Percentiles rank a stretch among this genome's conserved stretches.
phyloP scores from a whole-genome alignment of 2,329 filamentous ascomycete genomes.

The Sclerotinia sclerotiorum region DNA sequence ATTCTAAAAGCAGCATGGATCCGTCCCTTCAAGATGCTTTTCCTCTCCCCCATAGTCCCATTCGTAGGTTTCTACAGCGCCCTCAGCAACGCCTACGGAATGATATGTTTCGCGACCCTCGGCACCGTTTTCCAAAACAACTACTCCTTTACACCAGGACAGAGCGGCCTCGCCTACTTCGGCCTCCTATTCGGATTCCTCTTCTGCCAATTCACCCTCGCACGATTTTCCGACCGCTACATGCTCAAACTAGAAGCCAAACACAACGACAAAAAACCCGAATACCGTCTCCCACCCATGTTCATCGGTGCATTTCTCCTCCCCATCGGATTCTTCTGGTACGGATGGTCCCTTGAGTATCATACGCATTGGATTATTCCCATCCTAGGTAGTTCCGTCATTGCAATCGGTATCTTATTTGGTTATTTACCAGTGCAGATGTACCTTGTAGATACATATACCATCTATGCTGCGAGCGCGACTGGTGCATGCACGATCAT shows the following conservation, averaged over 20 bases:
- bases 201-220: neutral
- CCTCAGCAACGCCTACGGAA: slow-evolving; percentile 3
- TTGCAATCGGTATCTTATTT: slow-evolving; percentile 51
- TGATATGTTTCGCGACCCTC: slow-evolving; percentile 1
- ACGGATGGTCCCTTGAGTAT: slow-evolving; percentile 58
- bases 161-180: slow-evolving; percentile 1
- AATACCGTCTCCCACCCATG: slow-evolving; percentile 46
- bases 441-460: slow-evolving; percentile 53
- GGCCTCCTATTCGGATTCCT: neutral
- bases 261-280: slow-evolving; percentile 43
- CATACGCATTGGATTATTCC: slow-evolving; percentile 57
- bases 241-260: slow-evolving; percentile 40
- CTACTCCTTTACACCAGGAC: neutral
- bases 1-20: neutral
- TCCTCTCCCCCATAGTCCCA: neutral
- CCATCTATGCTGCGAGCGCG: slow-evolving; percentile 7
- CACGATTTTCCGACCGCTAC: slow-evolving; percentile 3
- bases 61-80: slow-evolving; percentile 8
- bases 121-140: slow-evolving; percentile 3
- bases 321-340: slow-evolving; percentile 55
- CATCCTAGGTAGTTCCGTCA: slow-evolving; percentile 51
- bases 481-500: slow-evolving; percentile 5
- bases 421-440: slow-evolving; percentile 30
- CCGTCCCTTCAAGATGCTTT: slow-evolving; percentile 1
- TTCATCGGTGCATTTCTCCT: slow-evolving; percentile 53